phyloP scores from a whole-genome alignment of 139 green algal species.

The Asterochloris sp. region DNA sequence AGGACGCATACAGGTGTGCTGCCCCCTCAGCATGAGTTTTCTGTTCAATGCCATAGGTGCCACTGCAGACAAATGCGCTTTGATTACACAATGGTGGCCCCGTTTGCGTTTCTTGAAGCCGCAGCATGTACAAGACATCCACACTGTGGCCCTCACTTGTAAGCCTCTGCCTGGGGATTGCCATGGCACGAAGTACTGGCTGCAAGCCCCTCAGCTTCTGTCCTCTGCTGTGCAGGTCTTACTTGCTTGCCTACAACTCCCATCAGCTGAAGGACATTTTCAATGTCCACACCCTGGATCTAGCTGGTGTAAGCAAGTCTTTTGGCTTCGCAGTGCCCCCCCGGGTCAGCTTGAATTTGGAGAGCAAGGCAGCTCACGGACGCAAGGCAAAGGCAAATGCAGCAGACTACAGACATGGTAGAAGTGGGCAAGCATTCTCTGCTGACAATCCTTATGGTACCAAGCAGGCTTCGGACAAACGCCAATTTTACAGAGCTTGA shows the following conservation, averaged over 20 bases:
- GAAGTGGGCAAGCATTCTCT: conserved; percentile 80
- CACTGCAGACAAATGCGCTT: too few species aligned
- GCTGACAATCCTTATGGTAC: conserved; percentile 86
- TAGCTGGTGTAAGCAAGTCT: conserved; percentile 80
- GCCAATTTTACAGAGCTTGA: conserved; percentile 59
- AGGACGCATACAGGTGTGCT: conserved; percentile 56
- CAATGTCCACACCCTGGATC: conserved; percentile 95
- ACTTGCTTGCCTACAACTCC: conserved; percentile 96
- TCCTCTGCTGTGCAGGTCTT: conserved; percentile 41
- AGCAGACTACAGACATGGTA: conserved; percentile 32
- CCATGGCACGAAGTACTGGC: too few species aligned
- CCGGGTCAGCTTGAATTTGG: conserved; percentile 74
- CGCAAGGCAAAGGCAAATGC: conserved; percentile 54
- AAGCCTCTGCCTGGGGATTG: too few species aligned
- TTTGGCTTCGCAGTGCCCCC: conserved; percentile 92
- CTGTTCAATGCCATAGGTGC: too few species aligned
- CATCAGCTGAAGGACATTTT: conserved; percentile 96
- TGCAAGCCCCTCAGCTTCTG: too few species aligned
- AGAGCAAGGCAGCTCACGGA: conserved; percentile 72
- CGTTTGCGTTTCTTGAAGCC: background rate
- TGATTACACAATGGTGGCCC: background rate
- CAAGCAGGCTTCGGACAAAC: conserved; percentile 53
- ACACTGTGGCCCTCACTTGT: conserved; percentile 32
- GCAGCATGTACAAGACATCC: background rate
- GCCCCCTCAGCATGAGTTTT: too few species aligned